phyloP scores from a whole-genome alignment of 2,329 filamentous ascomycete genomes.

The Xylaria multiplex region DNA sequence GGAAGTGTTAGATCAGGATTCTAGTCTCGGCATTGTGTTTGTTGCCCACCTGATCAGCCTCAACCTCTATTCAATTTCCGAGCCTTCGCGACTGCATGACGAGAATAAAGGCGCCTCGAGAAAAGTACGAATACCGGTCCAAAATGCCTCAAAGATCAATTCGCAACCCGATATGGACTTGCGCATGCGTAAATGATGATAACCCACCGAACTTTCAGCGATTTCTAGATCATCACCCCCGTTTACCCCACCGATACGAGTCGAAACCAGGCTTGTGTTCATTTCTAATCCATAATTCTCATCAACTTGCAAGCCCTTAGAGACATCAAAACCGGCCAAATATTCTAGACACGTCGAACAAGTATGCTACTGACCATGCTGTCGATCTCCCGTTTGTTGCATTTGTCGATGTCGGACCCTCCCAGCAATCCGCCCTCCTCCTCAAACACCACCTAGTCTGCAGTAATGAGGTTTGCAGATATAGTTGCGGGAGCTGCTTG shows the following conservation, averaged over 20 bases:
- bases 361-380: slow-evolving; percentile 20
- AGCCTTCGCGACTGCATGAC: slow-evolving; percentile 7
- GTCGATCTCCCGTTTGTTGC: slow-evolving; percentile 10
- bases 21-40: not conserved
- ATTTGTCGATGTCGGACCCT: slow-evolving; percentile 13
- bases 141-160: not conserved
- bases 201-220: slow-evolving; percentile 10
- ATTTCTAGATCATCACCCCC: slow-evolving; percentile 9
- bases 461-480: not conserved
- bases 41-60: slow-evolving; percentile 14
- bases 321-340: not conserved
- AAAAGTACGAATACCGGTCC: not conserved
- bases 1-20: not conserved
- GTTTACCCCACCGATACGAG: slow-evolving; percentile 24
- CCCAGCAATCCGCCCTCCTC: slow-evolving; percentile 6
- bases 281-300: slow-evolving; percentile 6
- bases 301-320: slow-evolving; percentile 7
- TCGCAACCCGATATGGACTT: slow-evolving; percentile 8
- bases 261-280: slow-evolving; percentile 13
- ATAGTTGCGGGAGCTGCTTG: slow-evolving; percentile 2
- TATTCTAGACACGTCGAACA: not conserved
- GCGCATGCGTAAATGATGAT: slow-evolving; percentile 21
- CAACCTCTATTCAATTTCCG: slow-evolving; percentile 12
- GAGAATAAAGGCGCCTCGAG: slow-evolving; percentile 6
- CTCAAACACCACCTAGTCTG: not conserved